Conservation (phyloP, 371 early-diverging fungal genomes). For the Cokeromyces recurvatus region DNA sequence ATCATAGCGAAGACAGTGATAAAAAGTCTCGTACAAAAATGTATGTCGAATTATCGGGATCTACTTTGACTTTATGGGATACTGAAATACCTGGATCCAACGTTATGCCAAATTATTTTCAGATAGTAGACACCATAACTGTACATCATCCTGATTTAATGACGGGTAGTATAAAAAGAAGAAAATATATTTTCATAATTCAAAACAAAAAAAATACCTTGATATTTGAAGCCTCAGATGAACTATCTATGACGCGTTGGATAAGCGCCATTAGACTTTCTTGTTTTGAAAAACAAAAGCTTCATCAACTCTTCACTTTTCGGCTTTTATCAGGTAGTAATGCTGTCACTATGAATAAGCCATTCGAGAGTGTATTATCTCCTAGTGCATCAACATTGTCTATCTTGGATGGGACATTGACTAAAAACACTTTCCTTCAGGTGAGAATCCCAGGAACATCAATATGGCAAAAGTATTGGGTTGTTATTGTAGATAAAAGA, state of each 20-base stretch:
- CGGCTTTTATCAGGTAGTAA: conserved; percentile 42
- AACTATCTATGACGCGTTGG: conserved; percentile 42
- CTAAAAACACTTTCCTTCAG: conserved; percentile 35
- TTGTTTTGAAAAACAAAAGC: conserved; percentile 66
- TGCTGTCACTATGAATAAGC: background rate
- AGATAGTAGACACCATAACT: conserved; percentile 52
- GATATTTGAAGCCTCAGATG: conserved; percentile 53
- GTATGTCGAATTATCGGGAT: conserved; percentile 68
- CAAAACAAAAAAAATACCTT: conserved; percentile 30
- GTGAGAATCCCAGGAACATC: conserved; percentile 53
- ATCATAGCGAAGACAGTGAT: conserved; percentile 29
- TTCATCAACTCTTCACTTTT: conserved; percentile 71
- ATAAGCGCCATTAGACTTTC: conserved; percentile 69
- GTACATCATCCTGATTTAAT: background rate
- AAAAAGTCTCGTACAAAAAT: conserved; percentile 55
- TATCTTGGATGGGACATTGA: background rate
- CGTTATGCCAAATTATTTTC: conserved; percentile 62
- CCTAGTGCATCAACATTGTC: background rate
- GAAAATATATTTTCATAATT: conserved; percentile 43
- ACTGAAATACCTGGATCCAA: conserved; percentile 28
- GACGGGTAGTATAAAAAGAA: conserved; percentile 28
- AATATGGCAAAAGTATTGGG: conserved; percentile 62
- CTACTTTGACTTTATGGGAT: conserved; percentile 62
- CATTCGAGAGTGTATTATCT: background rate
- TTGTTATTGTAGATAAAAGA: conserved; percentile 38